Conservation (phyloP, 495 filamentous ascomycete species). For the Talaromyces ruber region DNA sequence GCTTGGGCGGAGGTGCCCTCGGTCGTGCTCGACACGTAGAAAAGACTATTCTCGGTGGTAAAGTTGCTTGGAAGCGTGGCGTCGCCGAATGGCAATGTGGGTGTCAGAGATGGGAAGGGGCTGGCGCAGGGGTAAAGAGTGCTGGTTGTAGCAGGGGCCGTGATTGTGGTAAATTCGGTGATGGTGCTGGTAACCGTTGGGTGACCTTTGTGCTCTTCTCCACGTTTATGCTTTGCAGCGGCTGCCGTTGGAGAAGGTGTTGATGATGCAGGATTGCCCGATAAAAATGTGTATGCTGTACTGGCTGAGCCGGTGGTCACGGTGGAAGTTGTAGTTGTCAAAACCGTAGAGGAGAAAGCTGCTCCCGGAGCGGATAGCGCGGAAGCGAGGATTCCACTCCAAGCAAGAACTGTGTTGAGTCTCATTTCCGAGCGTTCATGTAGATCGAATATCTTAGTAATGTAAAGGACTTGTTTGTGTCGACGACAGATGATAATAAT, state of each 20-base stretch:
- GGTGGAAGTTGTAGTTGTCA: slow-evolving; percentile 6
- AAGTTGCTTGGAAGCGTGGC: background rate
- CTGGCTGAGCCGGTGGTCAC: slow-evolving; percentile 7
- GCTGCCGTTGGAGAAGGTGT: slow-evolving; percentile 2
- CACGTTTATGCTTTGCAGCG: background rate
- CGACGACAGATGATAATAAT: background rate
- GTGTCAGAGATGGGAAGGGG: slow-evolving; percentile 6
- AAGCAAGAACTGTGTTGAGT: background rate
- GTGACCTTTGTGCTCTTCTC: background rate
- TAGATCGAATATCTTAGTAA: background rate
- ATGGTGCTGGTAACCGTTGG: slow-evolving; percentile 3
- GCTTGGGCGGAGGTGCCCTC: slow-evolving; percentile 8
- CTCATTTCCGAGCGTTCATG: background rate
- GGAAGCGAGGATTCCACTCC: background rate
- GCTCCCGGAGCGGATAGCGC: background rate
- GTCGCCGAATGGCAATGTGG: slow-evolving; percentile 4
- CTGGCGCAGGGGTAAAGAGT: slow-evolving; percentile 11
- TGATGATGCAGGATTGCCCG: slow-evolving; percentile 9
- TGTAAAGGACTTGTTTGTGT: background rate
- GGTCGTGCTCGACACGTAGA: background rate
- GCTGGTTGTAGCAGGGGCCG: background rate
- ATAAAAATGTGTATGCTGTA: slow-evolving; percentile 6
- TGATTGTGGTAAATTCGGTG: slow-evolving; percentile 2
- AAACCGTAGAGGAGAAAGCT: background rate
- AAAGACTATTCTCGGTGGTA: slow-evolving; percentile 7